These are phyloP conservation scores for Colletotrichum kahawae DNA, from an alignment of 2,329 filamentous ascomycete species.

Conservation along the genomic window DNA sequence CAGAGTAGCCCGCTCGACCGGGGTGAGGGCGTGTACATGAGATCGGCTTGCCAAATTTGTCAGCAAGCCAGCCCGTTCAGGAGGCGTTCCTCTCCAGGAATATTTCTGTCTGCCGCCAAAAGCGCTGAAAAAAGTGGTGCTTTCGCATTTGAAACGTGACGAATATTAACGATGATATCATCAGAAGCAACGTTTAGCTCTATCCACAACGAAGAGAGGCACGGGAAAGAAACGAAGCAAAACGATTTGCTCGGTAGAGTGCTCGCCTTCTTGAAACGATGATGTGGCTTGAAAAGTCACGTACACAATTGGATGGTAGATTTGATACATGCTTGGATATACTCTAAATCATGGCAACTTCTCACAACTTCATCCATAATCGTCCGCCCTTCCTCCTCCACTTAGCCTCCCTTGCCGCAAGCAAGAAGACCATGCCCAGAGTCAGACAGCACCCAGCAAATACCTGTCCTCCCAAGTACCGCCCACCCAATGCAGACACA, in stretches of 20 bases:
- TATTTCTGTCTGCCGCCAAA: neutral
- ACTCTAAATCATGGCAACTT: neutral
- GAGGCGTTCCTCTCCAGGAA: neutral
- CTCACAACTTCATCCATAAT: neutral
- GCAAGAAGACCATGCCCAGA: conserved; percentile 14
- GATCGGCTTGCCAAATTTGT: neutral
- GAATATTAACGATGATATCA: neutral
- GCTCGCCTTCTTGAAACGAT: neutral
- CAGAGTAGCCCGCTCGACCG: neutral
- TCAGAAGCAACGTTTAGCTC: neutral
- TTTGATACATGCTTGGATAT: neutral
- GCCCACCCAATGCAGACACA: conserved; percentile 26
- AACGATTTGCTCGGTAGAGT: neutral
- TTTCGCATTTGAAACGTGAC: neutral
- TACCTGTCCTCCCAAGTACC: conserved; percentile 25
- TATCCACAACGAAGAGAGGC: neutral
- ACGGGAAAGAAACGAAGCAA: neutral
- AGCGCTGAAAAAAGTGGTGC: neutral
- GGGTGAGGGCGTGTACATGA: neutral
- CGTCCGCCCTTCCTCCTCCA: neutral
- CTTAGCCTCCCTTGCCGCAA: conserved; percentile 16
- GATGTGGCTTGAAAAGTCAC: neutral
- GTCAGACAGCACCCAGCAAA: conserved; percentile 22
- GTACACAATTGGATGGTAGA: neutral
- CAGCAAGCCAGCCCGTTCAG: neutral